Base-by-base conservation (phyloP, 352 stramenopile genomes). In the Pythium diclinum region DNA sequence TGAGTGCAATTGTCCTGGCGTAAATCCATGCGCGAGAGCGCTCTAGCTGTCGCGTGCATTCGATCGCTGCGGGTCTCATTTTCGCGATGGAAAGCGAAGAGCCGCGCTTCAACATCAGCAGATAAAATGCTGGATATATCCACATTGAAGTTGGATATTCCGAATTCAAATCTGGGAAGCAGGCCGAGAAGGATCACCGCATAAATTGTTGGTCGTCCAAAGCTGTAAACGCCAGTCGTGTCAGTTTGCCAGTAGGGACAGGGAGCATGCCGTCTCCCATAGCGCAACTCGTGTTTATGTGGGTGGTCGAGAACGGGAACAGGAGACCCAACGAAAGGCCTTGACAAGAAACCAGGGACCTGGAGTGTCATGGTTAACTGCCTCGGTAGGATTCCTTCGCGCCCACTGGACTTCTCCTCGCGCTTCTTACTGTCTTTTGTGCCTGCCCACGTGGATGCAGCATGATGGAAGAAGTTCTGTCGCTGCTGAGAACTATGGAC, bases 381-480 rank as follows among this genome's bases (percentile, higher is more conserved):
- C 25, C 25, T 28, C 25, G 25, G 25, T 28, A 28, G 25, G 25
- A 28, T 28, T 28, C 25, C 25, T 28, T 28, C 25, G 25, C 25
- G 25, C 25, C 25, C 25, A 3, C 25, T 28, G 25, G 25, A 28
- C 25, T 28, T 28, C 25, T 3, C 25, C 25, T 28, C 25, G 25
- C 25, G 25, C 25, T 28, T 28, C 25, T 28, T 5, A 3, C 25
- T 28, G 25, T 3, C 2, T 28, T 28, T 28, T 28, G 25, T 28
- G 25, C 25, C 25, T 28, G 25, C 25, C 25, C 25, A 3, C 25
- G 25, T 28, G 25, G 25, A 28, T 28, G 17, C 23, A 33, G 6
- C 19, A 70, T 70, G 64, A 65, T 70, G 64, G 40, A 56, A 52
- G 64, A 70, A 36, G 61, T 65, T 11, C 30, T 70, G 16, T 33